A percentile compares a stretch with the other conserved stretches of the same genome.
phyloP scores from a whole-genome alignment of 345 rosid genomes.

The Eucalyptus erythrocorys region DNA sequence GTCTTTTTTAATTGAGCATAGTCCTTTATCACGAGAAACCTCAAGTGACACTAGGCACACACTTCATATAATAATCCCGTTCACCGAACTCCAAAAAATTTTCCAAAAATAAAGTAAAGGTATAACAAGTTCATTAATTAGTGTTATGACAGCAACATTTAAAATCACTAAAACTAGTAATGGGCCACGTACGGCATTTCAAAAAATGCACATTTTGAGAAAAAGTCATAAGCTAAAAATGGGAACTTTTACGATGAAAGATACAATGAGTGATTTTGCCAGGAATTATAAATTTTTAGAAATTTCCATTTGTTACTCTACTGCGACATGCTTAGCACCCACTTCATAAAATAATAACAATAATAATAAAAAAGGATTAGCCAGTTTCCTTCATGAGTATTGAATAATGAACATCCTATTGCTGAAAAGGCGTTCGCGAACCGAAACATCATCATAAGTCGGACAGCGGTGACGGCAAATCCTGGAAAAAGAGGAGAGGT shows the following conservation, averaged over 20 bases:
- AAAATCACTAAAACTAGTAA: neutral
- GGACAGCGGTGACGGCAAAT: neutral
- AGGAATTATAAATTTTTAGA: neutral
- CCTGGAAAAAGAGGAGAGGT: neutral
- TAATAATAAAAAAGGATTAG: neutral
- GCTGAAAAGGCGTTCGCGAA: neutral
- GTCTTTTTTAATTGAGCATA: fast-evolving
- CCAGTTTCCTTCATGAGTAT: neutral
- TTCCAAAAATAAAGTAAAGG: too few species aligned
- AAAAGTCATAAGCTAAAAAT: neutral
- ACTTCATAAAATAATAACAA: neutral
- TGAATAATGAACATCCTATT: neutral
- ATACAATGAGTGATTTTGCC: fast-evolving
- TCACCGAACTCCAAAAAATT: fast-evolving
- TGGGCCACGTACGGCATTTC: neutral
- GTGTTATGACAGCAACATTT: neutral
- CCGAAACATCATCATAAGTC: neutral
- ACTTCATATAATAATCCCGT: too few species aligned
- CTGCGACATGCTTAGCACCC: neutral
- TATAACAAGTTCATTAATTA: too few species aligned
- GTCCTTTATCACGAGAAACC: too few species aligned
- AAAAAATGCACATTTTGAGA: neutral
- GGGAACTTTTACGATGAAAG: neutral
- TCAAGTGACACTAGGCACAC: too few species aligned
- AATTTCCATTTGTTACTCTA: neutral